Base-by-base conservation (phyloP, 768 basidiomycete species). In the Tubosaeta sp. region DNA sequence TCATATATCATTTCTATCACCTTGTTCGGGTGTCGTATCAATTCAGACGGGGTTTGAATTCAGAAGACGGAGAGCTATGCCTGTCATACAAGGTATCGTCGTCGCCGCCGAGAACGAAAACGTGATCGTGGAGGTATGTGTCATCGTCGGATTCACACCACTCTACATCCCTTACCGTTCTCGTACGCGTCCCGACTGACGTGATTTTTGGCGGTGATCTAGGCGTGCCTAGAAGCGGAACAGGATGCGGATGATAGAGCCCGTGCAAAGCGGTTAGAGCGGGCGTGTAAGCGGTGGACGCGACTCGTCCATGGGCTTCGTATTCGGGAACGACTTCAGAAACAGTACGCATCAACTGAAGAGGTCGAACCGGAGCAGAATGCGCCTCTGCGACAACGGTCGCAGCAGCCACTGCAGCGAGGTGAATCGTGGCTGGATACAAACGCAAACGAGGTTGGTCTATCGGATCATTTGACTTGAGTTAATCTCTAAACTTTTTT, bases 31-130 rank as follows among this genome's bases (percentile, higher is more conserved):
- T 43, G 39, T 31, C 35, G 34, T 46, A 32, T 52, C 46, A 43
- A 52, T 53, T 16, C 60, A 97, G 95, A 92, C 85, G 52, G 89
- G 94, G 13, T 99, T 98, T 67, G 95, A 97, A 69, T 99, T 98
- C 74, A 91, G 85, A 65, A 94, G 95, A 67, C 85, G 90, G 31
- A 80, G 87, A 46, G 95, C 97, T 0, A 82, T 82, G 53, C 95
- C 95, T 4, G 74, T 91, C 53, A 73, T 95, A 31, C 81, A 85
- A 48, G 95, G 95, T 11, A 78, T 99, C 3, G 93, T 98, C 26
- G 76, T 92, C 26, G 91, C 95, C 14, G 76, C 76, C 35, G 93
- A 95, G 67, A 82, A 91, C 57, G 88, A 92, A 65, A 72, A 74
- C 1, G 66, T 77, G 4, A 63, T 97, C 14, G 69, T 94, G 26